phyloP scores from a whole-genome alignment of 768 basidiomycete species.

The Agaricus blazei region DNA sequence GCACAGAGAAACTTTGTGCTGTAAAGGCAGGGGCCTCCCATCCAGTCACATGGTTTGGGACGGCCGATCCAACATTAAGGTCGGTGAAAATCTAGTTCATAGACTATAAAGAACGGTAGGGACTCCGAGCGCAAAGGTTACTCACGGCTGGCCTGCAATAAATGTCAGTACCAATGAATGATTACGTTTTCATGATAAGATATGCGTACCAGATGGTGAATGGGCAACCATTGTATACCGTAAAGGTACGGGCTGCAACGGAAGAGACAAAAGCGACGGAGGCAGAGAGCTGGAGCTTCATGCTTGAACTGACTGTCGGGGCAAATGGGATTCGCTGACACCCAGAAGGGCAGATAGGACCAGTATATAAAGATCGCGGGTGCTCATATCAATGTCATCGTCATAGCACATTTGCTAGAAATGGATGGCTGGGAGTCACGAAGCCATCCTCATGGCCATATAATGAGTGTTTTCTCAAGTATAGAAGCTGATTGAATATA shows the following conservation, averaged over 20 bases:
- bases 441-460: neutral
- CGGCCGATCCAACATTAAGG: conserved; percentile 34
- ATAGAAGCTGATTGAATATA: neutral
- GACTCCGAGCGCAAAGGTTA: neutral
- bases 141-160: conserved; percentile 30
- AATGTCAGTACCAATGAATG: neutral
- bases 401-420: neutral
- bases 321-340: neutral
- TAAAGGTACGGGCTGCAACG: conserved; percentile 4
- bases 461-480: neutral
- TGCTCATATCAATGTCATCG: neutral
- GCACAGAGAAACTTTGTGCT: conserved; percentile 43
- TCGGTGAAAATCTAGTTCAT: conserved; percentile 56
- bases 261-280: conserved; percentile 9
- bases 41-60: conserved; percentile 37
- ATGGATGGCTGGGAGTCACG: neutral
- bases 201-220: conserved; percentile 57
- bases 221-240: conserved; percentile 55
- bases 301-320: neutral
- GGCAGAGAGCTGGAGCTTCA: conserved; percentile 6
- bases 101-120: neutral
- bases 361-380: neutral
- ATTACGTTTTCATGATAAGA: neutral
- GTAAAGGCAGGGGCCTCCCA: conserved; percentile 36
- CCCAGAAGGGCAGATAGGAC: neutral